Evolutionary conservation across 805 yeast species (phyloP).

Genomic region (Schizosaccharomyces cryophilus): DNA sequence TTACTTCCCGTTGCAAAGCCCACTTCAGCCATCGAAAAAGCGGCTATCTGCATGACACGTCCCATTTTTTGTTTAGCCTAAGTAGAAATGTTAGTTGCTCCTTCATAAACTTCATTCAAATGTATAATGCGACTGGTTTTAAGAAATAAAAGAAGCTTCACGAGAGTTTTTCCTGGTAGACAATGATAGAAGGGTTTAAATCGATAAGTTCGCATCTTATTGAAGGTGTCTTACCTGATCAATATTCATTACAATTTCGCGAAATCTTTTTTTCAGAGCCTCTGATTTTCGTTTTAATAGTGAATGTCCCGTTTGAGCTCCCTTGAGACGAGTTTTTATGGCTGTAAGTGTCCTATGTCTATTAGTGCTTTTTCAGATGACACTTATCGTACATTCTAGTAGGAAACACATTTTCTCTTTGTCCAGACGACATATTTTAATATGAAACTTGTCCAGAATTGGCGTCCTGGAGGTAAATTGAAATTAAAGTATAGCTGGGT

Average conservation of each 20-base stretch:
- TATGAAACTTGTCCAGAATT: neutral
- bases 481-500: too few relatives aligned
- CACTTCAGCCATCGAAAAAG: constrained; percentile 90
- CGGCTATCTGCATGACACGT: constrained; percentile 92
- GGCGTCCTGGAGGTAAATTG: too few relatives aligned
- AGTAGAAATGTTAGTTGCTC: neutral
- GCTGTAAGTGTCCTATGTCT: constrained; percentile 40
- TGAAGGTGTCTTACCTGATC: constrained; percentile 25
- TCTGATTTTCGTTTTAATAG: constrained; percentile 85
- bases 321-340: constrained; percentile 88
- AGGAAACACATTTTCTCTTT: constrained; percentile 3
- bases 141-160: neutral
- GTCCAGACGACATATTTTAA: neutral
- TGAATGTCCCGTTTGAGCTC: constrained; percentile 91
- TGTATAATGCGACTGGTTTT: too few relatives aligned
- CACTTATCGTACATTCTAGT: neutral
- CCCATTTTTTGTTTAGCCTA: constrained; percentile 88
- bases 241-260: constrained; percentile 82
- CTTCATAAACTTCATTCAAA: too few relatives aligned
- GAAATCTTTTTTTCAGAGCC: constrained; percentile 83
- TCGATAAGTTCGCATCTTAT: neutral
- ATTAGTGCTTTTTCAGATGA: neutral
- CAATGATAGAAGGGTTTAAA: constrained; percentile 4
- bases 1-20: constrained; percentile 94
- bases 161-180: too few relatives aligned